Conservation (phyloP, 441 rosid species). For the Pelargonium australe region DNA sequence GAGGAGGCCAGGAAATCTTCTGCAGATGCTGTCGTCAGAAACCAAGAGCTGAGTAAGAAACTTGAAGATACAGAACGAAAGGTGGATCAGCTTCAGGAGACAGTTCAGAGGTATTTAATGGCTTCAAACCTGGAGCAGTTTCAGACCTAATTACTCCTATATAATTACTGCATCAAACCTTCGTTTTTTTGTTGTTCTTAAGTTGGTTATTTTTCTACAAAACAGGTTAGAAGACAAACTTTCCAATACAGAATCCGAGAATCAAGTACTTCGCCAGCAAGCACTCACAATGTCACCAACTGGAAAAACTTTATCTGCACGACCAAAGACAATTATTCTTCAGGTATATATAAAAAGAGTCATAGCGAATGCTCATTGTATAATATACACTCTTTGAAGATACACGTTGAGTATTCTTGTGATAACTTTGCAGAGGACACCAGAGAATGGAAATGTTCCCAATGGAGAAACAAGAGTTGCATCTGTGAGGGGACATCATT, state of each 20-base stretch:
- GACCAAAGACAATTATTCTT: conserved; percentile 85
- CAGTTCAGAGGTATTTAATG: conserved; percentile 69
- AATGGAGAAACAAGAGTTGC: conserved; percentile 74
- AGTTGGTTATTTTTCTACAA: conserved; percentile 19
- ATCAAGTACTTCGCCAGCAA: conserved; percentile 90
- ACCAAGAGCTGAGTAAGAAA: conserved; percentile 64
- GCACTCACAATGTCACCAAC: conserved; percentile 97
- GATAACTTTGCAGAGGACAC: conserved; percentile 61
- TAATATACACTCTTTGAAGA: conserved; percentile 17
- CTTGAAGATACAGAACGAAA: conserved; percentile 69
- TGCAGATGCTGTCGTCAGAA: conserved; percentile 58
- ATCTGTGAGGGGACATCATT: conserved; percentile 41
- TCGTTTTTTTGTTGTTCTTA: conserved; percentile 3
- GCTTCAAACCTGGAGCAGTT: neutral
- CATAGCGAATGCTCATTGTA: neutral
- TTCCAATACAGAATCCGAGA: conserved; percentile 81
- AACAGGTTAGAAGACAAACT: conserved; percentile 89
- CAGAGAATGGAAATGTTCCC: conserved; percentile 64
- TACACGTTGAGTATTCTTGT: conserved; percentile 23
- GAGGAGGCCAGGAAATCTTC: conserved; percentile 62
- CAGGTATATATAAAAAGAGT: conserved; percentile 45
- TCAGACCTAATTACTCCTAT: neutral
- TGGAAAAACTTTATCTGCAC: conserved; percentile 89
- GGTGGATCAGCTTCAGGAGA: conserved; percentile 93
- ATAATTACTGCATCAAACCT: neutral